A percentile compares a stretch with the other conserved stretches of the same genome.
Evolutionary conservation across 2,329 filamentous ascomycete genomes (phyloP).

Genomic region (Ilyonectria destructans): DNA sequence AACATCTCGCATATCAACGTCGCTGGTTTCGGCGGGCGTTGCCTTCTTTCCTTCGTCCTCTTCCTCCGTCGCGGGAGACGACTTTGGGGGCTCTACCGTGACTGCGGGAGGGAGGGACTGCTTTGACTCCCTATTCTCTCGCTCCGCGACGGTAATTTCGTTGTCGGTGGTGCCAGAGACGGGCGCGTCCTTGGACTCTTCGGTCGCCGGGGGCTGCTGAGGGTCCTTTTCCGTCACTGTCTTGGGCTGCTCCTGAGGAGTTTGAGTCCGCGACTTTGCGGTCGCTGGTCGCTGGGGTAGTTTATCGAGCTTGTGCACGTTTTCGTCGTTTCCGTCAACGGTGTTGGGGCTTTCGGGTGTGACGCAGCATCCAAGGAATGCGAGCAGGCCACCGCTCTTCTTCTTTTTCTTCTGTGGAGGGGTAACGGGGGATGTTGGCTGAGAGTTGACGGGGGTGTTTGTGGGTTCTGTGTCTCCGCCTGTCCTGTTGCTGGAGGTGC

Average conservation of each 20-base stretch:
- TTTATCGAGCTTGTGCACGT: slow-evolving; percentile 73
- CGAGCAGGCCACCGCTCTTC: slow-evolving; percentile 69
- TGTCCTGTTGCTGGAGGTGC: slow-evolving; percentile 77
- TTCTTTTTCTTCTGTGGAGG: slow-evolving; percentile 70
- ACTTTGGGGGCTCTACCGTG: slow-evolving; percentile 62
- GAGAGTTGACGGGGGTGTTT: slow-evolving; percentile 65
- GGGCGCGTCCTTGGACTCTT: slow-evolving; percentile 62
- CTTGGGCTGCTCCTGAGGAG: slow-evolving; percentile 66
- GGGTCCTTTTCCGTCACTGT: slow-evolving; percentile 67
- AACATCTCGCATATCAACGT: slow-evolving; percentile 79
- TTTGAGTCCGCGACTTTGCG: slow-evolving; percentile 68
- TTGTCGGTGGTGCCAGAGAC: slow-evolving; percentile 65
- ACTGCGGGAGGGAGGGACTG: slow-evolving; percentile 58
- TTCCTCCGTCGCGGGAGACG: slow-evolving; percentile 43
- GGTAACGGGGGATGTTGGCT: slow-evolving; percentile 67
- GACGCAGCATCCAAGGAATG: slow-evolving; percentile 78
- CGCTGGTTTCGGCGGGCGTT: slow-evolving; percentile 68
- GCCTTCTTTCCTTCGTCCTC: slow-evolving; percentile 54
- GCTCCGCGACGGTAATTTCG: slow-evolving; percentile 60
- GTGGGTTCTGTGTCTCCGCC: slow-evolving; percentile 69
- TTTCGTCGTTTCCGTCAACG: slow-evolving; percentile 68
- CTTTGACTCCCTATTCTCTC: slow-evolving; percentile 64
- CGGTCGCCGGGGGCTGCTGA: slow-evolving; percentile 53
- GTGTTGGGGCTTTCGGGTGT: slow-evolving; percentile 73
- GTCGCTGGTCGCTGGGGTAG: slow-evolving; percentile 70